Evolutionary conservation across 2,329 filamentous ascomycete species (phyloP), one percentile per base, ranked within the genome.

Genomic region (Aspergillus quadricinctus): DNA sequence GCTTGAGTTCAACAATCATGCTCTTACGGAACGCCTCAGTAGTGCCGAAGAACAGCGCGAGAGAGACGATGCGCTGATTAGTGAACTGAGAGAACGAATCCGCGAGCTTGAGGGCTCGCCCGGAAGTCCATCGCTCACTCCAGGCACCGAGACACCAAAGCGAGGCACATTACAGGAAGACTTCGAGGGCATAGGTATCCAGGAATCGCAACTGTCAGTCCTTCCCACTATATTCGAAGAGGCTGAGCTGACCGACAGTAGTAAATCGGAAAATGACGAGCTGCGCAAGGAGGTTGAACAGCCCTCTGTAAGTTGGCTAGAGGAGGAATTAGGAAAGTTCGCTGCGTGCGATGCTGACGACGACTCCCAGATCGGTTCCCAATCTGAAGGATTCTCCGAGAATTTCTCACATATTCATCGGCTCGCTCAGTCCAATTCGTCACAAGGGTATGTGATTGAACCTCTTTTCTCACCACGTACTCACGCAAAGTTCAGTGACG

Each of bases 1-100:
- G 57, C 66, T 80, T 9, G 77, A 79, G 57, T 77, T 78, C 57
- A 76, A 80, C 61, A 79, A 79, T 55, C 75, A 78, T 57, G 72
- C 75, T 14, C 69, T 80, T 17, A 76, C 74, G 7, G 76, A 77
- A 56, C 69, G 77, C 17, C 70, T 78, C 19, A 66, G 75, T 48
- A 73, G 73, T 55, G 72, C 75, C 1, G 71, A 76, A 52, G 76
- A 79, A 57, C 74, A 78, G 51, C 71, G 70, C 46, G 68, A 75
- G 49, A 65, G 75, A 58, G 73, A 77, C 40, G 73, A 77, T 57
- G 69, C 72, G 14, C 58, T 75, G 45, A 75, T 77, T 37, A 74
- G 72, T 56, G 74, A 77, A 58, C 63, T 76, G 45, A 67, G 74
- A 46, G 75, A 77, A 49, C 70, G 73, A n/a, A 70, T 76, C 37